phyloP scores from a whole-genome alignment of 495 filamentous ascomycete genomes.

The Hypoxylon rickii region DNA sequence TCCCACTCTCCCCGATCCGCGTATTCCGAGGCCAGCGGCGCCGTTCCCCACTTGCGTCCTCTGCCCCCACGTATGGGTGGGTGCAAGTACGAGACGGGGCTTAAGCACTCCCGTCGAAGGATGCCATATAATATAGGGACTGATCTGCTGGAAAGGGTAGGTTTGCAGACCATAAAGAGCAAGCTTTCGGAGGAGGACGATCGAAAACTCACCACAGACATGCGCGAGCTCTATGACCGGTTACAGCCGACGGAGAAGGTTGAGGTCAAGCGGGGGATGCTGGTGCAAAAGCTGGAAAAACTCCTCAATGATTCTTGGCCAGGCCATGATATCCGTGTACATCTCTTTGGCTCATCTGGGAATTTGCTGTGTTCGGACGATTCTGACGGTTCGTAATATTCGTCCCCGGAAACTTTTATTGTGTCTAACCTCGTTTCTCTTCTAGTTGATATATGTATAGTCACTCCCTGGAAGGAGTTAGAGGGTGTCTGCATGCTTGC shows the following conservation, averaged over 20 bases:
- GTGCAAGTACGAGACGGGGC: conserved; percentile 79
- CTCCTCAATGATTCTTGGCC: conserved; percentile 91
- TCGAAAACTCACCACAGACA: conserved; percentile 74
- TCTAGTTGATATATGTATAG: conserved; percentile 95
- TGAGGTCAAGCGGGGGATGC: conserved; percentile 69
- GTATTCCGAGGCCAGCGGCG: conserved; percentile 82
- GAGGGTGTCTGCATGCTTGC: conserved; percentile 88
- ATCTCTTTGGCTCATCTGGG: conserved; percentile 95
- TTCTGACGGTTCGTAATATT: conserved; percentile 77
- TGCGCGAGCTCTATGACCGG: conserved; percentile 79
- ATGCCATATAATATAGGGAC: conserved; percentile 91
- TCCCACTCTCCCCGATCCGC: conserved; percentile 89
- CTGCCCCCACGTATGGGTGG: conserved; percentile 54
- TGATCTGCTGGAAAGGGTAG: conserved; percentile 71
- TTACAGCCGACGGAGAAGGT: conserved; percentile 83
- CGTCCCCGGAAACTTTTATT: not conserved
- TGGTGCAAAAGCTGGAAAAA: conserved; percentile 84
- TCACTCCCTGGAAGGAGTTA: conserved; percentile 79
- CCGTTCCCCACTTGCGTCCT: conserved; percentile 67
- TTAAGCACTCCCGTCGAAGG: conserved; percentile 59
- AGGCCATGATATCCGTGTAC: conserved; percentile 82
- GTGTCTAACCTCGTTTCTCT: conserved; percentile 30
- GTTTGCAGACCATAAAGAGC: conserved; percentile 65
- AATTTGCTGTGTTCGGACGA: conserved; percentile 95
- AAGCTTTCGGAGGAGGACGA: conserved; percentile 76